Base-by-base conservation (phyloP, 495 filamentous ascomycete species). In the Filosporella fistucella region DNA sequence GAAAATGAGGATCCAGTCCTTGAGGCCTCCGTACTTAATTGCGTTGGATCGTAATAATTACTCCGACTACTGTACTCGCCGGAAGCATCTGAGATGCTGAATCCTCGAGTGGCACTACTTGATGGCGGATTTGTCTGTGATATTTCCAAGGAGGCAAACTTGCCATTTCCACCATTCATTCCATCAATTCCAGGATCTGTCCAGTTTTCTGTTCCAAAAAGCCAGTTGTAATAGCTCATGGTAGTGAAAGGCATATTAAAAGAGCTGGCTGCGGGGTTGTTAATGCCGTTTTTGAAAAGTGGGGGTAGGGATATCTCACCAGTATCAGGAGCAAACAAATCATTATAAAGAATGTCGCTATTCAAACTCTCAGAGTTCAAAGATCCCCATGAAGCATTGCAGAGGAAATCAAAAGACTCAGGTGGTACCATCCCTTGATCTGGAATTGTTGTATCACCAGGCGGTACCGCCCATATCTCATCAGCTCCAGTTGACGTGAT, bases 211-310 rank as follows among this genome's bases (percentile, higher is more conserved):
- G 70, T 65, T 44, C 72, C 70, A 58, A 81, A 81, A 14, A 78
- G 49, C 75, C 76, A 80, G 48, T 75, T 74, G 51, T 78, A 78
- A 45, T 79, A 75, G 43, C 63, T 65, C 30, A 71, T 69, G 4
- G 75, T 74, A 4, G 74, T 78, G 53, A 78, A 81, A 2, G 75
- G 75, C 48, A 74, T 71, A 43, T 78, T 76, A 48, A 81, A 80
- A 13, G 73, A 75, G 47, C 65, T 76, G 11, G 71, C 69, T 56
- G 16, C 4, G 11, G 11, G 21, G 2, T n/a, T 10, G 42, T 66
- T 51, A 65, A 47, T 29, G 17, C 38, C 36, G 29, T 17, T n/a
- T 43, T 17, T 11, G 6, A 20, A 16, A 45, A 32, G 18, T 14
- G 30, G 2, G 20, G 21, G n/a, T n/a, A n/a, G n/a, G n/a, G n/a